Percentiles rank a stretch among this genome's conserved stretches.
Conservation (phyloP, 805 yeast species). For the Saccharomycopsis microspora region DNA sequence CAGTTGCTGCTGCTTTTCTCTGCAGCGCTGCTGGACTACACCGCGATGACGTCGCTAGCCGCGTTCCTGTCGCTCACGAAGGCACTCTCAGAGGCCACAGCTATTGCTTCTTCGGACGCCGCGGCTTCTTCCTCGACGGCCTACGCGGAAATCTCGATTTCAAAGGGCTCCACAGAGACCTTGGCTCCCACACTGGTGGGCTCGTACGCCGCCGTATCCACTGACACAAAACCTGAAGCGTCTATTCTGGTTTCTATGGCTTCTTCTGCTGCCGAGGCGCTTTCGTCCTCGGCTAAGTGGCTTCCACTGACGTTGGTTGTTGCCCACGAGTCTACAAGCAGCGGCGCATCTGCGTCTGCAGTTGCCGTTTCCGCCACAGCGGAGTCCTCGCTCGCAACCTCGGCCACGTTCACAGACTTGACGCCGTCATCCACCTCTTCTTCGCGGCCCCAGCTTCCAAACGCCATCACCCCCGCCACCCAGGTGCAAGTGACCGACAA, state of each 20-base stretch:
- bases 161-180: neutral
- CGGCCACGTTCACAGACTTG: conserved; percentile 17
- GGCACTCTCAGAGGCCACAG: neutral
- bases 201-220: neutral
- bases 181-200: neutral
- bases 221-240: neutral
- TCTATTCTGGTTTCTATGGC: neutral
- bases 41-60: neutral
- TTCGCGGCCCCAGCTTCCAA: conserved; percentile 9
- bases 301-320: neutral
- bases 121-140: neutral
- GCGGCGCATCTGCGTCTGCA: conserved; percentile 13
- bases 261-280: conserved; percentile 17
- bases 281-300: neutral
- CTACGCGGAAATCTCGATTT: neutral
- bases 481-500: conserved; percentile 21
- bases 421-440: conserved; percentile 15
- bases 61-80: neutral
- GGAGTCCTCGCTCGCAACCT: conserved; percentile 29
- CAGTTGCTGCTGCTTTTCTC: neutral
- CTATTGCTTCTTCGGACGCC: neutral
- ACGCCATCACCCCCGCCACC: conserved; percentile 14
- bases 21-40: neutral
- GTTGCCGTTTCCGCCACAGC: conserved; percentile 25
- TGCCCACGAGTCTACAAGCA: neutral